These are phyloP conservation scores for Dittrichia graveolens DNA, from an alignment of 129 eudicot genomes.

Conservation along the genomic window DNA sequence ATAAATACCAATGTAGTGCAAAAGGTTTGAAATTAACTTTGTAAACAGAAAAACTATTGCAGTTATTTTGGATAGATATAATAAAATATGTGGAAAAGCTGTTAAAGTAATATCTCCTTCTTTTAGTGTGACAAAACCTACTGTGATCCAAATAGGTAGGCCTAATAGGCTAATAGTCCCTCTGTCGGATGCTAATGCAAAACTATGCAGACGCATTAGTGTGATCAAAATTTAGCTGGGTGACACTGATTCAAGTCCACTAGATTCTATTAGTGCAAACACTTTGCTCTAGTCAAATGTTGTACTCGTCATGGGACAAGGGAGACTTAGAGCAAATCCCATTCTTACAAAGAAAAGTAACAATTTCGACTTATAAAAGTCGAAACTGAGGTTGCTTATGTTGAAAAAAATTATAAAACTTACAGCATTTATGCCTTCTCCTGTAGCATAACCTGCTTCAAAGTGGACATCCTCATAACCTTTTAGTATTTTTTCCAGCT, in stretches of 20 bases:
- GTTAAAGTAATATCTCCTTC: too few species aligned
- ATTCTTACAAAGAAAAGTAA: not conserved
- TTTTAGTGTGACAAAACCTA: too few species aligned
- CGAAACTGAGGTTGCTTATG: not conserved
- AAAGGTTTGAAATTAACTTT: too few species aligned
- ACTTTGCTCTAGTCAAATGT: not conserved
- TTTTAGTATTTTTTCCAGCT: constrained; percentile 54
- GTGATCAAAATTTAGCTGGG: too few species aligned
- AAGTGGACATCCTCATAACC: constrained; percentile 64
- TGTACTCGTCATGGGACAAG: not conserved
- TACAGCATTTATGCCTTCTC: constrained; percentile 73
- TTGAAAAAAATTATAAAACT: constrained; percentile 25
- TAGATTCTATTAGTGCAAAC: not conserved
- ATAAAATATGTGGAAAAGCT: too few species aligned
- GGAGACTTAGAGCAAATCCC: not conserved
- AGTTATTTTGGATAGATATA: too few species aligned
- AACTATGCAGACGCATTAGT: too few species aligned
- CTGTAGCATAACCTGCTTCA: constrained; percentile 68
- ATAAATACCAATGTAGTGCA: too few species aligned
- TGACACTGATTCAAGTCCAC: not conserved
- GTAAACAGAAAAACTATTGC: too few species aligned
- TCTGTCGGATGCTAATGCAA: too few species aligned
- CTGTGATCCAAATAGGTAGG: too few species aligned
- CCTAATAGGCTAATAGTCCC: too few species aligned
- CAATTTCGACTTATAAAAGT: not conserved